phyloP scores from a whole-genome alignment of 2,329 filamentous ascomycete genomes.

The Cladophialophora yegresii region DNA sequence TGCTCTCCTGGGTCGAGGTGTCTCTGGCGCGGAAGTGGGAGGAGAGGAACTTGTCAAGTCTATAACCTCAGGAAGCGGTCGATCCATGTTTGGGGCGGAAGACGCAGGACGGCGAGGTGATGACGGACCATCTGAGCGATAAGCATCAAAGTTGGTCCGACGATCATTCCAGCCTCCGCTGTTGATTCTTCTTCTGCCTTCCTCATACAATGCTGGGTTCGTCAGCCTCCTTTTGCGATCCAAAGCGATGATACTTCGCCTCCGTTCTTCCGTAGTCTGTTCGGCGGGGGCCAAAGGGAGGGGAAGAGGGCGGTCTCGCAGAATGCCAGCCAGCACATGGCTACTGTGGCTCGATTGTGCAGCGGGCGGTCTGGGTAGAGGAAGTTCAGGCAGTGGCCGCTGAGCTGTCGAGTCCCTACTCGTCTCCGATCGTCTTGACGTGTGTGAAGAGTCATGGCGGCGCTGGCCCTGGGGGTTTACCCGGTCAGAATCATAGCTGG shows the following conservation, averaged over 20 bases:
- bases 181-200: slow-evolving; percentile 35
- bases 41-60: slow-evolving; percentile 38
- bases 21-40: slow-evolving; percentile 34
- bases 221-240: slow-evolving; percentile 50
- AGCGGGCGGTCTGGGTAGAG: slow-evolving; percentile 9
- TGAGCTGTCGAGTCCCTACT: slow-evolving; percentile 12
- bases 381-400: slow-evolving; percentile 11
- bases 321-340: slow-evolving; percentile 17
- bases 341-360: slow-evolving; percentile 13
- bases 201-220: slow-evolving; percentile 42
- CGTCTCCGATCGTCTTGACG: slow-evolving; percentile 4
- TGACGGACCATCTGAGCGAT: slow-evolving; percentile 36
- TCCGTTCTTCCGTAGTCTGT: slow-evolving; percentile 29
- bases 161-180: slow-evolving; percentile 31
- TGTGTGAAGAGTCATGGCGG: slow-evolving; percentile 12
- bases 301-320: slow-evolving; percentile 26
- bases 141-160: slow-evolving; percentile 26
- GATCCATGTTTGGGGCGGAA: slow-evolving; percentile 8
- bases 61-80: slow-evolving; percentile 30
- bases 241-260: slow-evolving; percentile 34
- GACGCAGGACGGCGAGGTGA: slow-evolving; percentile 33
- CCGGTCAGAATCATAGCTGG: slow-evolving; percentile 20
- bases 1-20: slow-evolving; percentile 27
- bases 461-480: not conserved
- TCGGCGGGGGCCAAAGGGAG: slow-evolving; percentile 22